Evolutionary conservation across 495 filamentous ascomycete genomes (phyloP).

Genomic region (Xylaria bambusicola): DNA sequence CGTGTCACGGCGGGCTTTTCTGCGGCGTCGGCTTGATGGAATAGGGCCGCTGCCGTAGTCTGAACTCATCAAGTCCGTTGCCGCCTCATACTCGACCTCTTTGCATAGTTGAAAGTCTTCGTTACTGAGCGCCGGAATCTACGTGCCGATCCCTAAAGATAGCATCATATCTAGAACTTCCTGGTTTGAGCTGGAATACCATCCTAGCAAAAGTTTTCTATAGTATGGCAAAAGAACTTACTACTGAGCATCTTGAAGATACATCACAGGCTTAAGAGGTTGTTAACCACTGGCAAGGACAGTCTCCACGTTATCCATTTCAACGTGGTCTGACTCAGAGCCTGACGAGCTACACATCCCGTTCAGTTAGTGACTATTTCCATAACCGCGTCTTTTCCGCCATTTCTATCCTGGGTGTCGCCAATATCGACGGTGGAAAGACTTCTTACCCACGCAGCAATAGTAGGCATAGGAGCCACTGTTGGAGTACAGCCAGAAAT

Average conservation of each 20-base stretch:
- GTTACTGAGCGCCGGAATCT: not conserved
- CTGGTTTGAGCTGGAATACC: not conserved
- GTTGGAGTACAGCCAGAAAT: not conserved
- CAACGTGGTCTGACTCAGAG: not conserved
- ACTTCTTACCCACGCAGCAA: slow-evolving; percentile 6
- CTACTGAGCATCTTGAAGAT: not conserved
- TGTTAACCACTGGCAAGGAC: not conserved
- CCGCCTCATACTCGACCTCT: not conserved
- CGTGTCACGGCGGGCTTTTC: not conserved
- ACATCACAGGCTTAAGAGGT: not conserved
- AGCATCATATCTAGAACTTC: not conserved
- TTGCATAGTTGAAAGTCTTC: not conserved
- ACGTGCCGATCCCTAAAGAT: not conserved
- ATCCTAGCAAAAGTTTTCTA: not conserved
- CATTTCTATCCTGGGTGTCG: slow-evolving; percentile 8
- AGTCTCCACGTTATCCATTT: not conserved
- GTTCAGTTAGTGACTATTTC: not conserved
- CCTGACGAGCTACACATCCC: not conserved
- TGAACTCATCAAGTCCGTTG: not conserved
- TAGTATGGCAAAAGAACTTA: not conserved
- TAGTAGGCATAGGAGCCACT: slow-evolving; percentile 1
- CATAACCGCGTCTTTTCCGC: not conserved
- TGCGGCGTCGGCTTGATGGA: not conserved
- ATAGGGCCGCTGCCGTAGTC: not conserved
- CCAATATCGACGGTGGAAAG: slow-evolving; percentile 13